Evolutionary conservation across 2,329 filamentous ascomycete species (phyloP).

Genomic region (Xylaria sp.): DNA sequence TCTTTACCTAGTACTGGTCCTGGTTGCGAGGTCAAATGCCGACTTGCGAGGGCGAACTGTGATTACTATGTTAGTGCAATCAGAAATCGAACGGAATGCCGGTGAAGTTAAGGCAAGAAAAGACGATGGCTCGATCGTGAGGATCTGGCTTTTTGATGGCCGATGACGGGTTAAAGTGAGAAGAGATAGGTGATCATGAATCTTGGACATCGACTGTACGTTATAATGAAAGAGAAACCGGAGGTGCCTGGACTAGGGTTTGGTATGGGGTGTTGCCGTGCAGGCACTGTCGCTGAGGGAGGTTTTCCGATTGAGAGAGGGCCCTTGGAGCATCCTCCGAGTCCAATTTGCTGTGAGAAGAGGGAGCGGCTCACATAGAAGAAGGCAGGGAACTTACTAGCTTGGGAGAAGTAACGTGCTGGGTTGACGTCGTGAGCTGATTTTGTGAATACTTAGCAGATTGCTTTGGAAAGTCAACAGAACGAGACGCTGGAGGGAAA

Average conservation of each 20-base stretch:
- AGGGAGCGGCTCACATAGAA: not conserved
- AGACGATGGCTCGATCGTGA: too few relatives aligned
- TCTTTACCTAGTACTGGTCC: not conserved
- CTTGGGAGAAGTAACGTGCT: not conserved
- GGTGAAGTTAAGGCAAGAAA: not conserved
- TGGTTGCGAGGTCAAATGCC: not conserved
- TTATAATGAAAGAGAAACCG: not conserved
- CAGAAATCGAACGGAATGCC: not conserved
- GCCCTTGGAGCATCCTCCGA: too few relatives aligned
- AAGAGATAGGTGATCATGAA: not conserved
- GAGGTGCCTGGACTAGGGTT: not conserved
- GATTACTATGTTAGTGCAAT: not conserved
- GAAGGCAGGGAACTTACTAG: not conserved
- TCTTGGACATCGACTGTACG: not conserved
- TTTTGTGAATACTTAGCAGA: not conserved
- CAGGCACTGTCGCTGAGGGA: not conserved
- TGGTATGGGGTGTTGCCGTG: not conserved
- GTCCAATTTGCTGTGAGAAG: not conserved
- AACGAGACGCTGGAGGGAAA: too few relatives aligned
- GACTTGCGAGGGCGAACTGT: not conserved
- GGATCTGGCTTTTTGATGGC: not conserved
- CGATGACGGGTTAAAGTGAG: not conserved
- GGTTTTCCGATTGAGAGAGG: not conserved
- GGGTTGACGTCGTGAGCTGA: not conserved
- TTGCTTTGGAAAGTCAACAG: too few relatives aligned